Conservation (phyloP, 345 rosid species). For the Anacardium occidentale region DNA sequence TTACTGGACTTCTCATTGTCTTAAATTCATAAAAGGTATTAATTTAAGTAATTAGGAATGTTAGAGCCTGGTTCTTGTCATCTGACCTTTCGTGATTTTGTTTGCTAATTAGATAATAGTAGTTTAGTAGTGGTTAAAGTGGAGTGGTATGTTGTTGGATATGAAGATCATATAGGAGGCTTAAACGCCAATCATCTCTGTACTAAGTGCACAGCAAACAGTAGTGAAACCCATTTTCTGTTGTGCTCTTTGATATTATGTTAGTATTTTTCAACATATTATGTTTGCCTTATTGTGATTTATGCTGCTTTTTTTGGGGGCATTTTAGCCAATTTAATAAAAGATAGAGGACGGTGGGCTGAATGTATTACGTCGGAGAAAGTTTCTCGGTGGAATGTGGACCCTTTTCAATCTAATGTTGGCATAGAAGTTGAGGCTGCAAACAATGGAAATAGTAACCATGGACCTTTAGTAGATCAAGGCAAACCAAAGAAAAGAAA, state of each 20-base stretch:
- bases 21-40: no score
- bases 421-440: slow-evolving; percentile 44
- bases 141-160: no score
- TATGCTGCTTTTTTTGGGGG: slow-evolving; percentile 12
- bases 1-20: not conserved
- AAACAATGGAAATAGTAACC: slow-evolving; percentile 29
- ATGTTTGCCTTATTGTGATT: slow-evolving; percentile 6
- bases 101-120: no score
- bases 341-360: slow-evolving; percentile 31
- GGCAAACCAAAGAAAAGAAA: slow-evolving; percentile 54
- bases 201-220: not conserved
- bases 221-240: not conserved
- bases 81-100: no score
- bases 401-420: slow-evolving; percentile 29
- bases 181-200: not conserved
- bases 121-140: no score
- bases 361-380: slow-evolving; percentile 30
- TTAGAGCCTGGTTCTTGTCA: no score
- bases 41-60: no score
- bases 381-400: slow-evolving; percentile 43
- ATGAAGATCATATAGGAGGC: not conserved
- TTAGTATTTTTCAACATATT: not conserved
- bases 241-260: not conserved
- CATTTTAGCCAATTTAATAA: slow-evolving; percentile 28
- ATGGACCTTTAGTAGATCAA: slow-evolving; percentile 36